A percentile compares a stretch with the other conserved stretches of the same genome.
phyloP scores from a whole-genome alignment of 768 basidiomycete species.

The Dentipellis fragilis region DNA sequence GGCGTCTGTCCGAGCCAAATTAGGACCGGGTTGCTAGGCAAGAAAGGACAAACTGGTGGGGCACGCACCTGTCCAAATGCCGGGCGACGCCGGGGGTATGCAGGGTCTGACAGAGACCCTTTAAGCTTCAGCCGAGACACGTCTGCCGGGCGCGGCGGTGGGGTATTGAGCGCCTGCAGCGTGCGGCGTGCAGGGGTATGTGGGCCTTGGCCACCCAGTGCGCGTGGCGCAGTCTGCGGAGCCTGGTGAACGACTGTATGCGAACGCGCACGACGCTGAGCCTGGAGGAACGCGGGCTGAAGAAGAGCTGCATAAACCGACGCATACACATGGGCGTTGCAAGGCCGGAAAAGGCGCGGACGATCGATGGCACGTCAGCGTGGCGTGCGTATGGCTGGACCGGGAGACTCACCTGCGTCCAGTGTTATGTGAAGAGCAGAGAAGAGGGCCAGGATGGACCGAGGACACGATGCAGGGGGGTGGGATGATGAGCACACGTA shows the following conservation, averaged over 20 bases:
- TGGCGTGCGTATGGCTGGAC: not conserved
- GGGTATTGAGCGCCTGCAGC: constrained; percentile 39
- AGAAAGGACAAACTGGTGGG: constrained; percentile 1
- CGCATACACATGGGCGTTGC: not conserved
- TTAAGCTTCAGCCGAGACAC: constrained; percentile 49
- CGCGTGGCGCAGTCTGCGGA: constrained; percentile 19
- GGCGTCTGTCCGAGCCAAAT: constrained; percentile 18
- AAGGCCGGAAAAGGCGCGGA: not conserved
- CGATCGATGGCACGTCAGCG: not conserved
- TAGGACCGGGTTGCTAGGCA: not conserved
- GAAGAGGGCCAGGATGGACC: not conserved
- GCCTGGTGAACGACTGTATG: constrained; percentile 17
- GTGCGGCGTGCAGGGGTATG: constrained; percentile 26
- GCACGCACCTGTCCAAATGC: constrained; percentile 30
- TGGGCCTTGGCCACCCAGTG: constrained; percentile 11
- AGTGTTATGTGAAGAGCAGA: not conserved
- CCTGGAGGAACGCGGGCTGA: constrained; percentile 11
- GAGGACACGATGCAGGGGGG: not conserved
- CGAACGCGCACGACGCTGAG: constrained; percentile 17
- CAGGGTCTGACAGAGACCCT: constrained; percentile 66
- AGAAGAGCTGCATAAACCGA: constrained; percentile 6
- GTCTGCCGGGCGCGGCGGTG: constrained; percentile 55
- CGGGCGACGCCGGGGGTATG: constrained; percentile 34
- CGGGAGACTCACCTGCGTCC: not conserved
- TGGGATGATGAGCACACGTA: constrained; percentile 16